A percentile compares a stretch with the other conserved stretches of the same genome.
Evolutionary conservation across 192 early-diverging fungal species (phyloP).

Genomic region (Rhizophagus sp.): DNA sequence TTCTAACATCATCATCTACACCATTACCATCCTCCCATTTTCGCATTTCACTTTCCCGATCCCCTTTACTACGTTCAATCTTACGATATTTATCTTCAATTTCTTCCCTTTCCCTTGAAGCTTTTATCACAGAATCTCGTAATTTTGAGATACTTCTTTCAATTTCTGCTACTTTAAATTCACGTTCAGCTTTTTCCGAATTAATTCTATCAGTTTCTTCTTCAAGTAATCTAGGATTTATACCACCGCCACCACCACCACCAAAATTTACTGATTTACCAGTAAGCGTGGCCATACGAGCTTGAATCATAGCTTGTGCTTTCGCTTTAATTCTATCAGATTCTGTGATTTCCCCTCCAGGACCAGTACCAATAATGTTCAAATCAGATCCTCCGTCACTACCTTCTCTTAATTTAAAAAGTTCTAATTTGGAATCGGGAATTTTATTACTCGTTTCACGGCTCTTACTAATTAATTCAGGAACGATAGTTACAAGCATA

Average conservation of each 20-base stretch:
- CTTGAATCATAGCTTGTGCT: slow-evolving; percentile 53
- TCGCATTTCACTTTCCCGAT: slow-evolving; percentile 31
- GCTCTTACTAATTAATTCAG: slow-evolving; percentile 40
- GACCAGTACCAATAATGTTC: slow-evolving; percentile 52
- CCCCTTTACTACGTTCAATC: slow-evolving; percentile 20
- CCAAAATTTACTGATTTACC: slow-evolving; percentile 42
- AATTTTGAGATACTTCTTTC: slow-evolving; percentile 47
- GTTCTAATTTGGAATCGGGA: slow-evolving; percentile 44
- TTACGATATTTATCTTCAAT: slow-evolving; percentile 34
- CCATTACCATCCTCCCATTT: slow-evolving; percentile 53
- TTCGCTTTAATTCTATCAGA: slow-evolving; percentile 55
- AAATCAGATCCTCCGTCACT: slow-evolving; percentile 18
- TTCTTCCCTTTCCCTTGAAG: slow-evolving; percentile 39
- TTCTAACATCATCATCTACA: slow-evolving; percentile 42
- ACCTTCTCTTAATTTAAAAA: slow-evolving; percentile 38
- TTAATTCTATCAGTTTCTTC: slow-evolving; percentile 43
- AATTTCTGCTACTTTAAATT: slow-evolving; percentile 40
- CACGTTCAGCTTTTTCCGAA: slow-evolving; percentile 46
- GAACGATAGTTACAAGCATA: slow-evolving; percentile 40
- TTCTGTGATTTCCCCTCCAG: slow-evolving; percentile 52
- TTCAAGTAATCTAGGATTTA: slow-evolving; percentile 35
- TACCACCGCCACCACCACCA: slow-evolving; percentile 22
- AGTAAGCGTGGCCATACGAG: slow-evolving; percentile 51
- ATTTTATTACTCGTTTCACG: slow-evolving; percentile 50
- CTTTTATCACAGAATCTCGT: slow-evolving; percentile 40